Base-by-base conservation (phyloP, 106 monocot species). In the Dendrobium chrysotoxum region DNA sequence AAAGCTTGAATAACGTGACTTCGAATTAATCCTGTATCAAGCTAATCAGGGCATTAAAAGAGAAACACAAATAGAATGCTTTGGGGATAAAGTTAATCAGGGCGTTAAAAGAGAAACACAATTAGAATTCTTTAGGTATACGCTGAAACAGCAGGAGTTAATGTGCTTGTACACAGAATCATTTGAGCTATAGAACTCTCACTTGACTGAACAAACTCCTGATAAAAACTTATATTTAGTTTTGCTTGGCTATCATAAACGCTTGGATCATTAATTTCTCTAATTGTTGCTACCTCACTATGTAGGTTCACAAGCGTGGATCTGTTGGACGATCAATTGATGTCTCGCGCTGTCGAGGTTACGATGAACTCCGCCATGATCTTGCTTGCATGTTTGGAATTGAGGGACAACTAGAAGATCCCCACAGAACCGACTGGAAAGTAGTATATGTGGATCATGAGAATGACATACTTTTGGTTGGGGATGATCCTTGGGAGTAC, bases 401-500 rank as follows among this genome's bases (percentile, higher is more conserved):
- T 30, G 91, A 91, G 30, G 95, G 95, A 18, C 95, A 96, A 40
- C 85, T 96, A 8, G 96, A 93, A 81, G 91, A 96, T 79, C 88
- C 87, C 0, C 87, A 90, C 46, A 84, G 93, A 75, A 90, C 88
- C 2, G 96, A 93, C 46, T 96, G 96, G 96, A 96, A 96, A 57
- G 85, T 96, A 54, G 96, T 96, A 6, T 96, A 96, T 77, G 90
- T 96, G 3, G 96, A 96, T 83, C 93, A 93, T 75, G 96, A 96
- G 66, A 96, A 96, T 54, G 96, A 96, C 53, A 88, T 96, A 50
- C 86, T 96, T 15, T 89, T 96, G 41, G 95, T 96, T 21, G 95
- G 95, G 77, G 95, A 96, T 57, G 95, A 96, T 77, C 95, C 95
- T 28, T 96, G 96, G 96, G 96, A 96, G 96, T 96, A 91, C 83